Conservation (phyloP, 805 yeast species). For the Spathaspora passalidarum region DNA sequence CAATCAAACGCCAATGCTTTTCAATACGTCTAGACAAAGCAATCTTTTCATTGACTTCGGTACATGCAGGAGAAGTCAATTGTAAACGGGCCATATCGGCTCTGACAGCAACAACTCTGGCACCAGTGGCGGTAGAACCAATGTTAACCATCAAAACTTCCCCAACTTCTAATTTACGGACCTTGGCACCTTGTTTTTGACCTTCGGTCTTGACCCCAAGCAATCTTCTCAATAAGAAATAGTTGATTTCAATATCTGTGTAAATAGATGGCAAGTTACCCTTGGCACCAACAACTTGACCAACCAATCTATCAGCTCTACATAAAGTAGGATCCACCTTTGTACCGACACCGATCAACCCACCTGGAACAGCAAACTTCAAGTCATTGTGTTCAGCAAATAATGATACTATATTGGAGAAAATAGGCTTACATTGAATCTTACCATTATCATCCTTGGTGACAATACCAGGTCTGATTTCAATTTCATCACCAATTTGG, state of each 20-base stretch:
- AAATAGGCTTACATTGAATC: conserved; percentile 93
- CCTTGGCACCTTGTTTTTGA: conserved; percentile 90
- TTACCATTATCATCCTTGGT: conserved; percentile 86
- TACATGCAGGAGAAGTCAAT: conserved; percentile 97
- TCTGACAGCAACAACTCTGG: conserved; percentile 94
- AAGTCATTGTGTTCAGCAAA: conserved; percentile 97
- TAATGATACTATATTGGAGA: conserved; percentile 87
- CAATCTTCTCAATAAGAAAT: conserved; percentile 92
- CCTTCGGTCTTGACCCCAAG: conserved; percentile 98
- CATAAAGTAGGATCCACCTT: conserved; percentile 98
- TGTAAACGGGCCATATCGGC: conserved; percentile 99
- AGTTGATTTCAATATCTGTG: conserved; percentile 96
- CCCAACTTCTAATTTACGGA: conserved; percentile 87
- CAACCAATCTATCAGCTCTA: conserved; percentile 98
- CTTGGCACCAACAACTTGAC: conserved; percentile 98
- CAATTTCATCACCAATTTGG: conserved; percentile 96
- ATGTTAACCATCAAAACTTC: conserved; percentile 98
- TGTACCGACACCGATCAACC: conserved; percentile 98
- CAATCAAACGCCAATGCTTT: conserved; percentile 99
- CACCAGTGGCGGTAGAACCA: conserved; percentile 99
- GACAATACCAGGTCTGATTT: conserved; percentile 98
- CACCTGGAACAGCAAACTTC: conserved; percentile 99
- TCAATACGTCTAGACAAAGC: conserved; percentile 98
- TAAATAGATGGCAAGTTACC: conserved; percentile 94
- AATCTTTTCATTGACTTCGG: conserved; percentile 96